Conservation (phyloP, 2,329 filamentous ascomycete genomes). For the Colletotrichum eremochloae region DNA sequence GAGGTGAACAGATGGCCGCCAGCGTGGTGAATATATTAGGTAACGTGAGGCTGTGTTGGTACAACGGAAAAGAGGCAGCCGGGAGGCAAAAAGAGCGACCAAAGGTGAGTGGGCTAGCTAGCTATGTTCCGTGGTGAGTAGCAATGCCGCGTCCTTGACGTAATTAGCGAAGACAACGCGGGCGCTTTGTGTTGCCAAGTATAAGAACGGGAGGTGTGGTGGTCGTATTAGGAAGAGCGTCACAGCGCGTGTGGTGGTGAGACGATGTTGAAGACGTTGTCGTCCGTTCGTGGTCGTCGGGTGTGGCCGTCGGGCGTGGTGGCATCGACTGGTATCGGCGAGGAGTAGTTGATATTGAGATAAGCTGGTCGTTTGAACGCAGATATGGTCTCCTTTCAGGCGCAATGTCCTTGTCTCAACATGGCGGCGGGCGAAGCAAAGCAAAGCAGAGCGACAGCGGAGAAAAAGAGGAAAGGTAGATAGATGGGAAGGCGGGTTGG, state of each 20-base stretch:
- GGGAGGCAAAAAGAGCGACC: slow-evolving; percentile 34
- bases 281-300: background rate
- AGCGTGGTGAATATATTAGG: slow-evolving; percentile 18
- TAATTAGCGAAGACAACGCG: slow-evolving; percentile 3
- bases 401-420: slow-evolving; percentile 5
- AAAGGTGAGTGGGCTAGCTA: background rate
- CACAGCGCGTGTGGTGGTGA: slow-evolving; percentile 12
- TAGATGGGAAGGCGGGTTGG: slow-evolving; percentile 3
- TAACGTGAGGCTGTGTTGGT: slow-evolving; percentile 32
- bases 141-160: background rate
- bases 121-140: background rate
- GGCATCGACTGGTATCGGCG: background rate
- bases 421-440: slow-evolving; percentile 5
- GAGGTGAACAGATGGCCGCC: slow-evolving; percentile 21
- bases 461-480: slow-evolving; percentile 14
- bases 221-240: slow-evolving; percentile 7
- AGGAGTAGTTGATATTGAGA: background rate
- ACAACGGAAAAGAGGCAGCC: slow-evolving; percentile 28
- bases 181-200: background rate
- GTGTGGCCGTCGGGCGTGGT: background rate
- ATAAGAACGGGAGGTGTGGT: background rate
- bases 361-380: slow-evolving; percentile 1
- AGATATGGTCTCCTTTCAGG: slow-evolving; percentile 14
- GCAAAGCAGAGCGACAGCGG: background rate
- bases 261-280: slow-evolving; percentile 18